Conservation (phyloP, 2,329 filamentous ascomycete genomes). For the Alternaria tenuissima region DNA sequence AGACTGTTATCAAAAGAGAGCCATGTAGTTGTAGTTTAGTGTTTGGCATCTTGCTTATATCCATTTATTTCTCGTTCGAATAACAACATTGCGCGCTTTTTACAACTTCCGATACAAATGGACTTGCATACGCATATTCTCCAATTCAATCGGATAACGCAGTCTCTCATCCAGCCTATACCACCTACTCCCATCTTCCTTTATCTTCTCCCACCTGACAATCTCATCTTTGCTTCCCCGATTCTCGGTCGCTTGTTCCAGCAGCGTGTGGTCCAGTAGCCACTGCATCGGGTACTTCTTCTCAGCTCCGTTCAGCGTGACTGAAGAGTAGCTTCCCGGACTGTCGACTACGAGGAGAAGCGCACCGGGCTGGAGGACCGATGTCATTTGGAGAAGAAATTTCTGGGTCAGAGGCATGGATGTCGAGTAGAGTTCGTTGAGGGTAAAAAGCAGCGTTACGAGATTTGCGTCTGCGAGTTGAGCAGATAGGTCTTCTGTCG, state of each 20-base stretch:
- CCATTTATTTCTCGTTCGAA: neutral
- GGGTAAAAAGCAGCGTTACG: slow-evolving; percentile 88
- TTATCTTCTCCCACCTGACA: slow-evolving; percentile 73
- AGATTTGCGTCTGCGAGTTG: slow-evolving; percentile 54
- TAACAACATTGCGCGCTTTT: neutral
- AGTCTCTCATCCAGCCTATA: slow-evolving; percentile 73
- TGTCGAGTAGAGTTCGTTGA: slow-evolving; percentile 91
- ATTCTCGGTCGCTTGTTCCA: slow-evolving; percentile 46
- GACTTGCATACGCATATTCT: slow-evolving; percentile 95
- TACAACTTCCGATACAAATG: slow-evolving; percentile 70
- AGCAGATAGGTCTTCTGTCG: slow-evolving; percentile 46
- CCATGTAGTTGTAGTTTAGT: neutral
- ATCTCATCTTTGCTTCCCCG: slow-evolving; percentile 22
- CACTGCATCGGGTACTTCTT: slow-evolving; percentile 92
- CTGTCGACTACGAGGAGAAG: slow-evolving; percentile 89
- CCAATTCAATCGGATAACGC: slow-evolving; percentile 82
- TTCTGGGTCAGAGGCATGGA: slow-evolving; percentile 78
- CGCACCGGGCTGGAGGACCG: slow-evolving; percentile 64
- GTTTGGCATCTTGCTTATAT: too few relatives aligned
- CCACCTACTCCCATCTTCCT: slow-evolving; percentile 82
- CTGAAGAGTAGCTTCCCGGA: slow-evolving; percentile 89
- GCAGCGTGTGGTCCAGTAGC: slow-evolving; percentile 83
- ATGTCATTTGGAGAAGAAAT: slow-evolving; percentile 61
- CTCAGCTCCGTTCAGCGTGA: slow-evolving; percentile 65
- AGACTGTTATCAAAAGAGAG: neutral